Evolutionary conservation across 2,329 filamentous ascomycete species (phyloP).

Genomic region (Stylonectria norvegica): DNA sequence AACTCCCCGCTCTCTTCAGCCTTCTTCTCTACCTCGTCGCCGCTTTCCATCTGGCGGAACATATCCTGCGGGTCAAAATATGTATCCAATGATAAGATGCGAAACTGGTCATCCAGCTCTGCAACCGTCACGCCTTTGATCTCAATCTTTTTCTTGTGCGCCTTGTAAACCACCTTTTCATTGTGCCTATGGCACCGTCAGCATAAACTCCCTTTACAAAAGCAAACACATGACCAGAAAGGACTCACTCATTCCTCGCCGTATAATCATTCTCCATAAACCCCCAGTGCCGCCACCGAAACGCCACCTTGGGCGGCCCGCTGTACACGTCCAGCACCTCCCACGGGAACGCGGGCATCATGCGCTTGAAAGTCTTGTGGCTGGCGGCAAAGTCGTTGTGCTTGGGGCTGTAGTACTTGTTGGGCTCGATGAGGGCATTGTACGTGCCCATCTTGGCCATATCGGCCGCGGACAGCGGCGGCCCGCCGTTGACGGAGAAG

Average conservation of each 20-base stretch:
- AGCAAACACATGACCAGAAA: too few species aligned
- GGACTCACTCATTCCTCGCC: conserved; percentile 58
- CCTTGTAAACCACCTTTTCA: conserved; percentile 60
- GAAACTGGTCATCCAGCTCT: conserved; percentile 57
- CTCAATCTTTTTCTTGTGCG: conserved; percentile 58
- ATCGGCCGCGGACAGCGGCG: conserved; percentile 54
- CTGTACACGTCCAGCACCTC: conserved; percentile 67
- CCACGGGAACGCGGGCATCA: conserved; percentile 72
- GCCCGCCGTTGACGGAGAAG: conserved; percentile 61
- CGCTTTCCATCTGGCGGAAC: conserved; percentile 63
- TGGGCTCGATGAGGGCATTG: conserved; percentile 62
- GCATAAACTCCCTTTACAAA: background rate
- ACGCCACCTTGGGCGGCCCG: conserved; percentile 59
- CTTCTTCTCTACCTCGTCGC: too few species aligned
- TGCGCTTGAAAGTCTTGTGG: conserved; percentile 69
- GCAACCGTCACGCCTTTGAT: conserved; percentile 63
- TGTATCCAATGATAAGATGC: conserved; percentile 56
- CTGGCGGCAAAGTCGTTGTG: conserved; percentile 60
- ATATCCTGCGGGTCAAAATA: conserved; percentile 66
- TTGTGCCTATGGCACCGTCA: conserved; percentile 45
- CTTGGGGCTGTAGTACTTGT: conserved; percentile 61
- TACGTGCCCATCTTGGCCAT: conserved; percentile 68
- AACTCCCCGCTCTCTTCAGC: too few species aligned
- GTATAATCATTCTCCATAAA: conserved; percentile 64
- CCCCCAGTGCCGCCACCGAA: conserved; percentile 68